Evolutionary conservation across 129 eudicot genomes (phyloP), one percentile per base, ranked within the genome.

Genomic region (Helichrysum umbraculigerum): DNA sequence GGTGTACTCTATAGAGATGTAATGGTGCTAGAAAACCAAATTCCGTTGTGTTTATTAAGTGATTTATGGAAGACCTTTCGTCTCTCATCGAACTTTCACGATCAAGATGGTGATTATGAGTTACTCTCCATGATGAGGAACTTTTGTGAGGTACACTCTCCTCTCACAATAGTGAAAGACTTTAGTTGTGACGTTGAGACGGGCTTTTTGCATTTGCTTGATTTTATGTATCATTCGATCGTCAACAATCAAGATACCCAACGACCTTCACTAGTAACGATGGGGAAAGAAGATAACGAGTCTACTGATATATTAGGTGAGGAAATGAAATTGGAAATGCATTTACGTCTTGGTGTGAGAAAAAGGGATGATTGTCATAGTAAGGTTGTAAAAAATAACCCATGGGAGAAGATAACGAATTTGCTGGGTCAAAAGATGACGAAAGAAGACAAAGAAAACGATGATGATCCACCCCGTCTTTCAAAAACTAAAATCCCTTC

Each of bases 11-110:
- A 58, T 80, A 56, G 87, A 66, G 90, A 86, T 22, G 33, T 83
- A 7, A 44, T 86, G 76, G 86, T 86, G 75, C 82, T 86, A 7
- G 90, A 83, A 58, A 86, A 83, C 71, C 90, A 83, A 39, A 66
- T 86, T 76, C 90, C 90, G 0, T 34, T 70, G 30, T 28, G 71
- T 59, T 57, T 83, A 20, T 59, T 83, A 17, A 67, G 52, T 17
- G 71, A 77, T 32, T 78, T 86, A 61, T 44, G 35, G 78, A 71
- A 82, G 37, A 25, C 34, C 61, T 54, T 83, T 50, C 12, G 11
- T 19, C 62, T 19, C 62, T 57, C 62, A 57, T 57, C 62, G 25
- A 62, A 29, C 29, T 71, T 9, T 33, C 32, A 37, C 0, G 44
- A 68, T 25, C 33, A 62, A 22, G 73, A 79, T n/a, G 78, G 33